Evolutionary conservation across 352 stramenopile species (phyloP).

Genomic region (Thraustochytrium sp.): DNA sequence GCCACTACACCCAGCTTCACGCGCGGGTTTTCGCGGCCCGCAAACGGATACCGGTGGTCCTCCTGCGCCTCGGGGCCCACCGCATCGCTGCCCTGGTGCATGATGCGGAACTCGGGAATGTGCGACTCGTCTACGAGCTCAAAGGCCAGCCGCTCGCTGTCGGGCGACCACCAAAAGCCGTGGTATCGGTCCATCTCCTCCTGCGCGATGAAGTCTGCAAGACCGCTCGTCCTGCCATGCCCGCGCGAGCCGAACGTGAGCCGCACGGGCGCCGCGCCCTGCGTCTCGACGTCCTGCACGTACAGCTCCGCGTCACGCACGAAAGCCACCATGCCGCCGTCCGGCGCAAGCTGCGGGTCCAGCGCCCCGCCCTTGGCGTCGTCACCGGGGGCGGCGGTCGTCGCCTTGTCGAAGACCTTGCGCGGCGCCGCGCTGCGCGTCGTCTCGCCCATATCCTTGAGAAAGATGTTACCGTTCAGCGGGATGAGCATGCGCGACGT

Average conservation of each 20-base stretch:
- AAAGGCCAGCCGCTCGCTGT: slow-evolving; percentile 76
- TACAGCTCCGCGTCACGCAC: slow-evolving; percentile 88
- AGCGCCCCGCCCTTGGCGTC: slow-evolving; percentile 69
- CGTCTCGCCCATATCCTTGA: slow-evolving; percentile 70
- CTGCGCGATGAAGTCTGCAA: slow-evolving; percentile 94
- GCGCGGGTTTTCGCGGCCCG: slow-evolving; percentile 79
- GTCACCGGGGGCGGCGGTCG: slow-evolving; percentile 6
- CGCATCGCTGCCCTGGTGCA: slow-evolving; percentile 81
- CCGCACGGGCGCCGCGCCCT: slow-evolving; percentile 45
- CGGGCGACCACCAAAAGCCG: slow-evolving; percentile 90
- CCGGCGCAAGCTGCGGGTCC: slow-evolving; percentile 83
- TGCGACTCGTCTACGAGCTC: slow-evolving; percentile 81
- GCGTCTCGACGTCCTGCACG: slow-evolving; percentile 60
- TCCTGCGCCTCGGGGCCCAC: slow-evolving; percentile 73
- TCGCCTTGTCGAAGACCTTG: slow-evolving; percentile 76
- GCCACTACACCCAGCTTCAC: slow-evolving; percentile 71
- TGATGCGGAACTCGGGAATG: slow-evolving; percentile 88
- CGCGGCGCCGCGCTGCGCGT: slow-evolving; percentile 58
- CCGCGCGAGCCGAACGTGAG: slow-evolving; percentile 61
- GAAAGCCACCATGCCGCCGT: slow-evolving; percentile 85
- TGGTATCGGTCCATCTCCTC: slow-evolving; percentile 93
- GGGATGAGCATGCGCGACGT: slow-evolving; percentile 75
- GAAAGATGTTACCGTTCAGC: slow-evolving; percentile 82
- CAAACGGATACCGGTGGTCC: slow-evolving; percentile 82
- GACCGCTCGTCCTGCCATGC: slow-evolving; percentile 74